These are phyloP conservation scores for Omphalotus olearius DNA, from an alignment of 1,284 basidiomycete genomes.

Conservation along the genomic window DNA sequence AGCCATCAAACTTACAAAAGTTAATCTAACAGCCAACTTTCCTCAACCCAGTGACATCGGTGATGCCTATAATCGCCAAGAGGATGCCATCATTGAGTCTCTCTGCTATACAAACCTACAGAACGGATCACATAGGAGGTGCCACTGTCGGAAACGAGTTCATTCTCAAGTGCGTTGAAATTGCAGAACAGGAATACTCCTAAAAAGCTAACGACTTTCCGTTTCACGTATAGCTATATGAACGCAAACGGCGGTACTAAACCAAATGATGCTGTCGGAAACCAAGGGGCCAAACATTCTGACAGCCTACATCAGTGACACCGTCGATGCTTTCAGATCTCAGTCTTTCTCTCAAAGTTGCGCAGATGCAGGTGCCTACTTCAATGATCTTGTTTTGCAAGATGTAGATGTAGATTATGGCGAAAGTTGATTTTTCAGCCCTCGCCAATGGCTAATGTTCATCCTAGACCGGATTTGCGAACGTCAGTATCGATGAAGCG, in stretches of 20 bases:
- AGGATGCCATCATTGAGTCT: conserved; percentile 19
- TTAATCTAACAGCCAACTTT: conserved; percentile 70
- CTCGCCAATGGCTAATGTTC: conserved; percentile 17
- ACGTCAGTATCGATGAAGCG: conserved; percentile 16
- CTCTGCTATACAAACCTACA: conserved; percentile 17
- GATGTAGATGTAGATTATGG: too few relatives aligned
- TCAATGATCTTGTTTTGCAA: conserved; percentile 56
- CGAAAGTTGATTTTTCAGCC: too few relatives aligned
- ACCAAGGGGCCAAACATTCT: conserved; percentile 19
- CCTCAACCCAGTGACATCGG: conserved; percentile 46
- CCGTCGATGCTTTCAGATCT: conserved; percentile 36
- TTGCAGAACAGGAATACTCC: neutral
- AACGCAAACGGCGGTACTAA: conserved; percentile 25
- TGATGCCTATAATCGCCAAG: conserved; percentile 19
- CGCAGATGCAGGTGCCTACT: conserved; percentile 73
- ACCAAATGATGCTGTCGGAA: conserved; percentile 42
- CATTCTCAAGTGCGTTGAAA: conserved; percentile 49
- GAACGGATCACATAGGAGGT: conserved; percentile 57
- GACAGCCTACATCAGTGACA: conserved; percentile 51
- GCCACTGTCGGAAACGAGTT: conserved; percentile 67
- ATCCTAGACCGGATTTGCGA: conserved; percentile 19
- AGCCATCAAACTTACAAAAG: conserved; percentile 70
- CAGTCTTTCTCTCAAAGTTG: conserved; percentile 49
- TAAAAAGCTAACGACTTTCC: too few relatives aligned
- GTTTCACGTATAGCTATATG: conserved; percentile 35